Percentiles rank a stretch among this genome's conserved stretches.
phyloP scores from a whole-genome alignment of 768 basidiomycete species.

The Dendrothele bispora region DNA sequence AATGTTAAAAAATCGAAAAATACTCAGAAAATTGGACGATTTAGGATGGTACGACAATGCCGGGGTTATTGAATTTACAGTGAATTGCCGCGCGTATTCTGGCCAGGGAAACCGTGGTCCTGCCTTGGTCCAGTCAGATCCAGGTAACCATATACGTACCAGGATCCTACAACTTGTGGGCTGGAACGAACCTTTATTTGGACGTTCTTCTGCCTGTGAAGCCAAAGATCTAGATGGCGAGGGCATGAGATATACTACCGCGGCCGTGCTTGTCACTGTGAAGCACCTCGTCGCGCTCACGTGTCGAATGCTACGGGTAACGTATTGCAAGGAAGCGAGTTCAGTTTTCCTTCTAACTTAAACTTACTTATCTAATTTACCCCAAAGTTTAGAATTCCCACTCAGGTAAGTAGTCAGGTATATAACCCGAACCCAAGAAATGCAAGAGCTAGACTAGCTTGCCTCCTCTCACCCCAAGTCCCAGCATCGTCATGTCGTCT shows the following conservation, averaged over 20 bases:
- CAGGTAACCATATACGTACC: too few species aligned
- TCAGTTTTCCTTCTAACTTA: not conserved
- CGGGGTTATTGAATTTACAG: too few species aligned
- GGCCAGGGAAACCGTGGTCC: too few species aligned
- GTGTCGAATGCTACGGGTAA: too few species aligned
- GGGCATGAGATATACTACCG: too few species aligned
- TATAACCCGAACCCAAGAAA: conserved; percentile 8
- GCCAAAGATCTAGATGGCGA: not conserved
- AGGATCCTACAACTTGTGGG: too few species aligned
- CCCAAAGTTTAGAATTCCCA: not conserved
- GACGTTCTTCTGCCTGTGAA: not conserved
- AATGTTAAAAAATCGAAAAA: not conserved
- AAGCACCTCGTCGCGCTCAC: too few species aligned
- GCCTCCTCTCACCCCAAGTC: conserved; percentile 10
- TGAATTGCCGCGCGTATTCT: too few species aligned
- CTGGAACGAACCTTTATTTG: not conserved
- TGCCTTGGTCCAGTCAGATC: too few species aligned
- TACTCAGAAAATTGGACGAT: not conserved
- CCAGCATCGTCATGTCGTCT: conserved; percentile 26
- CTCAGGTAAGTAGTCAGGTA: conserved; percentile 13
- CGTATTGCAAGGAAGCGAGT: not conserved
- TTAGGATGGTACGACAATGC: not conserved
- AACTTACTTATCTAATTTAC: not conserved
- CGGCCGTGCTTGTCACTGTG: too few species aligned
- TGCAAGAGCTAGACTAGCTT: conserved; percentile 8